Evolutionary conservation across 1,284 basidiomycete genomes (phyloP).

Genomic region (Taiwanofungus camphoratus): DNA sequence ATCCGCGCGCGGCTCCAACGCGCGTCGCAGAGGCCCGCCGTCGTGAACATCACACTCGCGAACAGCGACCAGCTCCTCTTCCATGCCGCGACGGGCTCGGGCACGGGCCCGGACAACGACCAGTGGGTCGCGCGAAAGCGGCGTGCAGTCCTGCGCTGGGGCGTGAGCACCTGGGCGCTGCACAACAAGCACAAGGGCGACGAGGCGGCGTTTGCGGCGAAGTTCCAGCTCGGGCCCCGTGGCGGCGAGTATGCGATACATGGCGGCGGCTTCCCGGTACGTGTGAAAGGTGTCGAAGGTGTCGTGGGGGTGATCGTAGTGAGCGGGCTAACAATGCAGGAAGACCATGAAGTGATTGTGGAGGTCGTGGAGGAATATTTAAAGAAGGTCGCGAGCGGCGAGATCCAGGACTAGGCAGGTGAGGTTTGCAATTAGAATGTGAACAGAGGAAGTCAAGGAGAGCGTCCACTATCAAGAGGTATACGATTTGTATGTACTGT

Average conservation of each 20-base stretch:
- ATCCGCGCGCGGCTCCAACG: constrained; percentile 24
- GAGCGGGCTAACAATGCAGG: constrained; percentile 27
- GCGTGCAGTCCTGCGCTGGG: constrained; percentile 30
- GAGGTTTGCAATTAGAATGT: not conserved
- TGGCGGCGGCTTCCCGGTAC: constrained; percentile 31
- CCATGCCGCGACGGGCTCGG: constrained; percentile 25
- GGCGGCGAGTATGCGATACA: constrained; percentile 28
- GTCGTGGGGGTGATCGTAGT: constrained; percentile 32
- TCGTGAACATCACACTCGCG: constrained; percentile 26
- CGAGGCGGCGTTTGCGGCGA: constrained; percentile 19
- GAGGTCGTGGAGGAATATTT: constrained; percentile 29
- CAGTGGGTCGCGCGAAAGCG: constrained; percentile 33
- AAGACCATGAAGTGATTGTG: constrained; percentile 31
- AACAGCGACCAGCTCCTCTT: constrained; percentile 27
- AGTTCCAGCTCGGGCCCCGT: constrained; percentile 22
- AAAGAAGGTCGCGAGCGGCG: constrained; percentile 11
- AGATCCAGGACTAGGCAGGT: constrained; percentile 7
- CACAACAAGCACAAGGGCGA: constrained; percentile 19
- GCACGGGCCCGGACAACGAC: constrained; percentile 31
- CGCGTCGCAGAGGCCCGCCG: constrained; percentile 18
- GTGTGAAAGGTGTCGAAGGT: constrained; percentile 29
- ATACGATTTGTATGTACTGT: too few species aligned
- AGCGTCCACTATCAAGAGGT: too few species aligned
- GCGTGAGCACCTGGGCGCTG: constrained; percentile 24
- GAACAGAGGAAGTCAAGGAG: too few species aligned